Conservation (phyloP, 345 rosid species). For the Brassica incana region DNA sequence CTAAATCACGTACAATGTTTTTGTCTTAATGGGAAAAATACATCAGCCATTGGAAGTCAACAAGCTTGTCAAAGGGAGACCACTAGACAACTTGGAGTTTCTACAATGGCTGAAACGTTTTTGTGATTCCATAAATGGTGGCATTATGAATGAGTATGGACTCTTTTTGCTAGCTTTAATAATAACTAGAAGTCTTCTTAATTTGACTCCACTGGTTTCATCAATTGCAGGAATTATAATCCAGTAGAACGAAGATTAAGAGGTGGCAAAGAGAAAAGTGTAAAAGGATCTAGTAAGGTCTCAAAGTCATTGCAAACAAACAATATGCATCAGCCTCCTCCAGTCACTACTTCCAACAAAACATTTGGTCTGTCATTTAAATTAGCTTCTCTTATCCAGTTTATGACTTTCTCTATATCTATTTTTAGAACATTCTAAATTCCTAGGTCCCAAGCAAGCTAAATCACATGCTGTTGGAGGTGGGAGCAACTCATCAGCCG, state of each 20-base stretch:
- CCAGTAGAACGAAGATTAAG: conserved; percentile 84
- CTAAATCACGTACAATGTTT: neutral
- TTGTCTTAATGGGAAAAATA: neutral
- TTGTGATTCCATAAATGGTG: conserved; percentile 95
- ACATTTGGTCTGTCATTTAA: conserved; percentile 10
- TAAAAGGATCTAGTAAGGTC: conserved; percentile 55
- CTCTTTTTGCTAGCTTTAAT: neutral
- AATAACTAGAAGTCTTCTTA: neutral
- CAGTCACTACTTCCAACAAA: conserved; percentile 27
- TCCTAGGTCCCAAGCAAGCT: conserved; percentile 60
- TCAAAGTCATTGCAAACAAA: conserved; percentile 79
- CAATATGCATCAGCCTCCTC: conserved; percentile 45
- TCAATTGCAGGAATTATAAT: conserved; percentile 67
- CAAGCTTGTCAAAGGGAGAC: conserved; percentile 87
- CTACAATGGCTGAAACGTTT: conserved; percentile 94
- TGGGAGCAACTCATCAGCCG: conserved; percentile 48
- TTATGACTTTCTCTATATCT: neutral
- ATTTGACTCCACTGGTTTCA: neutral
- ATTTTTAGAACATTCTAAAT: neutral
- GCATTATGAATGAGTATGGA: conserved; percentile 87
- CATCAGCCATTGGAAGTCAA: conserved; percentile 89
- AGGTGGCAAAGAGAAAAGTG: conserved; percentile 64
- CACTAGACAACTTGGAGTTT: conserved; percentile 98
- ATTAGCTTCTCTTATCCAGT: neutral
- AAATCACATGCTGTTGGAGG: conserved; percentile 44